A percentile compares a stretch with the other conserved stretches of the same genome.
Conservation (phyloP, 2,329 filamentous ascomycete species). For the Diaporthe sp. region DNA sequence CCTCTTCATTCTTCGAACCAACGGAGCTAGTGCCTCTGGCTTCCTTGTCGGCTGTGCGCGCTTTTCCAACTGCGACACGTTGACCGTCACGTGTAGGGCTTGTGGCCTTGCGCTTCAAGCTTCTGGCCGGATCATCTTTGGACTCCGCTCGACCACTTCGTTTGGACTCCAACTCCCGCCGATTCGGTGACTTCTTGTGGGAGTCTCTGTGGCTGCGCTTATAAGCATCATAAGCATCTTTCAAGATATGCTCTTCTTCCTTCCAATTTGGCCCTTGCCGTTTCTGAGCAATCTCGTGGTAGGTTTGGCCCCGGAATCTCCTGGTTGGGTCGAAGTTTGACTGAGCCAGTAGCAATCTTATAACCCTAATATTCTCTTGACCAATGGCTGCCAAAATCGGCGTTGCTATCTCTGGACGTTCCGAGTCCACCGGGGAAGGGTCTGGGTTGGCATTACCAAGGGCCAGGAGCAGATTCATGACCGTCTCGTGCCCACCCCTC, state of each 20-base stretch:
- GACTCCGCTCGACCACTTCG: slow-evolving; percentile 59
- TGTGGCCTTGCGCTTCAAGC: slow-evolving; percentile 61
- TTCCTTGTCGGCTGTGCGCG: slow-evolving; percentile 61
- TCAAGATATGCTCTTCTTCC: slow-evolving; percentile 86
- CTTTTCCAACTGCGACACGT: slow-evolving; percentile 55
- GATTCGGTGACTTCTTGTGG: slow-evolving; percentile 66
- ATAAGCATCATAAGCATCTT: slow-evolving; percentile 79
- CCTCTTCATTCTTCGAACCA: slow-evolving; percentile 61
- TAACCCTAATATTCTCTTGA: slow-evolving; percentile 86
- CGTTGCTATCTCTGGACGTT: slow-evolving; percentile 80
- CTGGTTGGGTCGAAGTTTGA: slow-evolving; percentile 86
- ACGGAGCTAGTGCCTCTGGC: slow-evolving; percentile 62
- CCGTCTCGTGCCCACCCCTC: slow-evolving; percentile 89
- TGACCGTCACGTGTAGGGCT: slow-evolving; percentile 65
- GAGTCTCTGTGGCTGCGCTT: slow-evolving; percentile 65
- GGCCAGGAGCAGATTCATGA: slow-evolving; percentile 83
- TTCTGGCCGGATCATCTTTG: slow-evolving; percentile 58
- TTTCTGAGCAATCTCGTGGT: slow-evolving; percentile 88
- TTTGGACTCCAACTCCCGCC: slow-evolving; percentile 58
- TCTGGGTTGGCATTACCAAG: slow-evolving; percentile 77
- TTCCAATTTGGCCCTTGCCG: slow-evolving; percentile 91
- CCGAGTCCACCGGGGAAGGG: slow-evolving; percentile 71
- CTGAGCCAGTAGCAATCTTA: slow-evolving; percentile 84
- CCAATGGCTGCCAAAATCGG: slow-evolving; percentile 96
- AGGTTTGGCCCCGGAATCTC: slow-evolving; percentile 82